A percentile compares a stretch with the other conserved stretches of the same genome.
phyloP scores from a whole-genome alignment of 306 rosid species.

The Lathyrus aphaca region DNA sequence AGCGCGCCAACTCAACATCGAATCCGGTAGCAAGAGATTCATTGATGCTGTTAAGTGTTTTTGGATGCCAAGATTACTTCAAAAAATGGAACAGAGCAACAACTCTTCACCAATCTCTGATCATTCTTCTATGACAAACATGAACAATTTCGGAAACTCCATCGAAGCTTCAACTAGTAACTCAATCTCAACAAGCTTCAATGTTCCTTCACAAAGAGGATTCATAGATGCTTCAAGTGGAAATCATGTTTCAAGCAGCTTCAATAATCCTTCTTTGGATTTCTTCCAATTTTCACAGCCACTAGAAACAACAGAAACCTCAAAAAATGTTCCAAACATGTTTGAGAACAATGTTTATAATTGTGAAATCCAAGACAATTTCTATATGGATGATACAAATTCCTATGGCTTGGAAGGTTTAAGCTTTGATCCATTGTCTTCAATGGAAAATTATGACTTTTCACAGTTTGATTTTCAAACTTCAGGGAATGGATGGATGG shows the following conservation, averaged over 20 bases:
- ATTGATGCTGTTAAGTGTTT: conserved; percentile 70
- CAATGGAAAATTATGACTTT: conserved; percentile 45
- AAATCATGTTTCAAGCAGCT: conserved; percentile 38
- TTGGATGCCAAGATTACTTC: conserved; percentile 83
- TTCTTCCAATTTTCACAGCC: conserved; percentile 49
- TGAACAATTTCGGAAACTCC: conserved; percentile 44
- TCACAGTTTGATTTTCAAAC: conserved; percentile 61
- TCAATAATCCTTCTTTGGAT: conserved; percentile 46
- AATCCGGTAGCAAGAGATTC: conserved; percentile 77
- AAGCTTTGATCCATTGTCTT: conserved; percentile 44
- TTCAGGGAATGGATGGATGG: conserved; percentile 59
- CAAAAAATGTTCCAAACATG: conserved; percentile 39
- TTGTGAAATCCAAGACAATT: conserved; percentile 37
- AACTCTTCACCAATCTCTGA: conserved; percentile 32
- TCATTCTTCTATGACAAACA: conserved; percentile 42
- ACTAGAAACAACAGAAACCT: conserved; percentile 44
- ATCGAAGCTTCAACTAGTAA: conserved; percentile 36
- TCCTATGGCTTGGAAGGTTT: conserved; percentile 54
- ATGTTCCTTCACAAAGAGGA: conserved; percentile 43
- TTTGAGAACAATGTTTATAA: conserved; percentile 40
- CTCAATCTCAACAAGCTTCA: conserved; percentile 38
- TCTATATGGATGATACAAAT: conserved; percentile 35
- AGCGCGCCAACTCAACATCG: conserved; percentile 82
- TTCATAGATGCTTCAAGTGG: conserved; percentile 31
- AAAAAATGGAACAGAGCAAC: conserved; percentile 64